Percentiles rank a stretch among this genome's conserved stretches.
Conservation (phyloP, 1,284 basidiomycete genomes). For the Afroboletus lepidellus region DNA sequence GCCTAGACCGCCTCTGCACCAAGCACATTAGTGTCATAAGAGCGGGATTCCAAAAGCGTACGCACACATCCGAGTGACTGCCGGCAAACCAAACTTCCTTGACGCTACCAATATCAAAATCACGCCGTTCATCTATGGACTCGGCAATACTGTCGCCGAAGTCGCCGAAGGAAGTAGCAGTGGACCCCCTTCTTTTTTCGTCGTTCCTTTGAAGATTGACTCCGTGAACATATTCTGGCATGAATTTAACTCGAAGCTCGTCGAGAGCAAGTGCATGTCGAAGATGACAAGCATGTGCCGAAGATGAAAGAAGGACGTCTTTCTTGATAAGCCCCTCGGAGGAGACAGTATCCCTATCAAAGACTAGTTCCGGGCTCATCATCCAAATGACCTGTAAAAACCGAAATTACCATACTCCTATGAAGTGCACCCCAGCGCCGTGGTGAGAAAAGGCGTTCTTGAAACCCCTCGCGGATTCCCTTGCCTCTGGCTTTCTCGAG, state of each 20-base stretch:
- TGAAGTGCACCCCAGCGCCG: conserved; percentile 36
- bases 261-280: conserved; percentile 45
- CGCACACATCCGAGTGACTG: conserved; percentile 36
- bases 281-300: conserved; percentile 34
- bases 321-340: conserved; percentile 32
- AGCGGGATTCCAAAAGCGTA: not conserved
- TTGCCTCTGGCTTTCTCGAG: conserved; percentile 12
- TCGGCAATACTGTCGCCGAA: too few species aligned
- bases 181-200: too few species aligned
- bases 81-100: too few species aligned
- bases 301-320: conserved; percentile 28
- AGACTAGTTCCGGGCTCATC: not conserved
- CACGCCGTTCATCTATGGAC: too few species aligned
- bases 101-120: too few species aligned
- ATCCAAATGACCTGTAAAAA: conserved; percentile 28
- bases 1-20: conserved; percentile 23
- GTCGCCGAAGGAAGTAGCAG: too few species aligned
- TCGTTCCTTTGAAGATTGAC: conserved; percentile 19
- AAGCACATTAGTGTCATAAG: not conserved
- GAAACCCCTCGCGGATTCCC: conserved; percentile 29
- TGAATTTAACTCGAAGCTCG: conserved; percentile 42
- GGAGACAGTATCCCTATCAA: conserved; percentile 44
- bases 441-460: conserved; percentile 38
- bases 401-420: conserved; percentile 40
- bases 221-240: conserved; percentile 38